Evolutionary conservation across 2,329 filamentous ascomycete species (phyloP), one percentile per base, ranked within the genome.

Genomic region (Pseudogymnoascus sp.): DNA sequence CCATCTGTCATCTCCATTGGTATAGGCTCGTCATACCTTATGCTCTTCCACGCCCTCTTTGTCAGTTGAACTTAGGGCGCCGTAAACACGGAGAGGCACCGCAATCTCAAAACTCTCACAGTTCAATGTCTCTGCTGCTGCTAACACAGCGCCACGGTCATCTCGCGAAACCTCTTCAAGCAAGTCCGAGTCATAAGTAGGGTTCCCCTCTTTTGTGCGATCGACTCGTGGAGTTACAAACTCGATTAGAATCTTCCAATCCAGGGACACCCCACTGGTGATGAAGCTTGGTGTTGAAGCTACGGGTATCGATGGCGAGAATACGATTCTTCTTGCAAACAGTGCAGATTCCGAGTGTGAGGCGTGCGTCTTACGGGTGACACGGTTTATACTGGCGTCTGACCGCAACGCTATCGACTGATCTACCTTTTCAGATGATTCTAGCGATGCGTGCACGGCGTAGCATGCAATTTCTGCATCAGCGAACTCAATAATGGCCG

Each of bases 91-190:
- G 65, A 97, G 76, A 25, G 91, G 91, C 50, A 96, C 90, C 34
- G 86, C 84, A 50, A 96, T 89, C 73, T 96, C 91, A 74, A 96
- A 96, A 68, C 89, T 95, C 76, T 96, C 91, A 68, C 90, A 93
- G 7, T 86, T 81, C 59, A 96, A 69, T 64, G 85, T 85, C 75
- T 96, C 90, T 58, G 88, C 83, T 0, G 90, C 89, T 14, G 91
- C 89, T 59, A 92, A 78, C 12, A 94, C 82, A 0, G 86, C 82
- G 1, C 90, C 90, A 41, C 90, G 80, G 65, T 95, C 90, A 70
- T 96, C 91, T 58, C 83, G 82, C 6, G 86, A 86, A 9, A 94
- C 82, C 68, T 90, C 84, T 71, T 96, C 92, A 39, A 96, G 74
- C n/a, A 96, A 73, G 11, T 75, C 75, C 2, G 72, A 73, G 37